These are phyloP conservation scores for Pichia membranifaciens DNA, from an alignment of 805 yeast genomes.

Conservation along the genomic window DNA sequence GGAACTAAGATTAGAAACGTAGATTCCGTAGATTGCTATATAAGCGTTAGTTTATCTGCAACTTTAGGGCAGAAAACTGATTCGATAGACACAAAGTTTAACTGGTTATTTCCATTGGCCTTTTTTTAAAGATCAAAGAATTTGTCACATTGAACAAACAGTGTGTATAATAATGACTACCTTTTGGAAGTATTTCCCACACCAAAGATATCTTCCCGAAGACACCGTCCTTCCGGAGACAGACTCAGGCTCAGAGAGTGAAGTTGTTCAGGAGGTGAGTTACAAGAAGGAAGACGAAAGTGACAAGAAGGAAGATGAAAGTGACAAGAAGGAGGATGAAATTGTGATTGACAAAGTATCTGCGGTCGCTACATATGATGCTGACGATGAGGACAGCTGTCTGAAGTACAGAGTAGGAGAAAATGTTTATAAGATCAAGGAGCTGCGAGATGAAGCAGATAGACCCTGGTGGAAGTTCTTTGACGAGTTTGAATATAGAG, in stretches of 20 bases:
- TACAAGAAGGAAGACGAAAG: background rate
- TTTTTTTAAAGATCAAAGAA: no score
- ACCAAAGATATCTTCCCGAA: constrained; percentile 14
- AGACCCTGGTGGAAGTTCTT: constrained; percentile 51
- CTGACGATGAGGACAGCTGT: background rate
- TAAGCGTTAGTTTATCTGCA: no score
- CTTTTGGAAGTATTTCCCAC: constrained; percentile 8
- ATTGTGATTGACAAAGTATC: background rate
- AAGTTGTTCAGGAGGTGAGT: background rate
- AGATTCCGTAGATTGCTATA: no score
- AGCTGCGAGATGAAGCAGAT: constrained; percentile 48
- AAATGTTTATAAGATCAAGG: constrained; percentile 20
- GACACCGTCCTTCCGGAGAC: background rate
- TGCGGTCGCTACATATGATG: no score
- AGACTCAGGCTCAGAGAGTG: background rate
- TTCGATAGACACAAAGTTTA: no score
- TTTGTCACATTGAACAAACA: no score
- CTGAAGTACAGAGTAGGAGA: constrained; percentile 2
- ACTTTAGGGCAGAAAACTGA: no score
- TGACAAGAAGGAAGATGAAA: background rate
- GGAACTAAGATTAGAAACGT: no score
- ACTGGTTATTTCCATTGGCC: no score
- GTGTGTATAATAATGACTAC: no score
- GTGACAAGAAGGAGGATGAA: background rate
- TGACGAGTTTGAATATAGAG: constrained; percentile 59